These are phyloP conservation scores for Excoecaria agallocha DNA, from an alignment of 345 rosid genomes.

Conservation along the genomic window DNA sequence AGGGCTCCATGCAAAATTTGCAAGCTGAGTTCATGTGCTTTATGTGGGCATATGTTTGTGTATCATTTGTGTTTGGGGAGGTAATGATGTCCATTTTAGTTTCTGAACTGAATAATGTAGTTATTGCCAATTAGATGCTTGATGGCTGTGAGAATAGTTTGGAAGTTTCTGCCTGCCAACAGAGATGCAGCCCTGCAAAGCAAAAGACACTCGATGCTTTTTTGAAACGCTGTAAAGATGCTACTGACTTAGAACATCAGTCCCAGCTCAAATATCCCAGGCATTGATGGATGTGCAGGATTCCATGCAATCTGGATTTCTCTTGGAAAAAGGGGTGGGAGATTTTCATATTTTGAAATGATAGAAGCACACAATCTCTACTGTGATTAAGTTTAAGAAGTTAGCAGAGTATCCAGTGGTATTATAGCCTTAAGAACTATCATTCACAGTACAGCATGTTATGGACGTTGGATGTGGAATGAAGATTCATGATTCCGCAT, in stretches of 20 bases:
- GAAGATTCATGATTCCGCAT: neutral
- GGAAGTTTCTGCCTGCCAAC: conserved; percentile 54
- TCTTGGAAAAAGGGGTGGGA: neutral
- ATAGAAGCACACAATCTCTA: neutral
- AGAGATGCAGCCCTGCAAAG: conserved; percentile 55
- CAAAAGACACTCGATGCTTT: conserved; percentile 64
- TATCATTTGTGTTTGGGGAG: neutral
- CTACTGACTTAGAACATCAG: conserved; percentile 39
- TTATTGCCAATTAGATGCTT: conserved; percentile 51
- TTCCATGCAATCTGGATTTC: neutral
- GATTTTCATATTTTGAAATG: neutral
- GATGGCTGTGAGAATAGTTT: conserved; percentile 71
- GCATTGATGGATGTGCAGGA: conserved; percentile 24
- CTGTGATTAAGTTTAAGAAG: neutral
- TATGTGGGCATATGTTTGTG: neutral
- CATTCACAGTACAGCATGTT: neutral
- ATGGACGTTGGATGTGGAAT: neutral
- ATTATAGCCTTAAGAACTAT: neutral
- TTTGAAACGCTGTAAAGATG: conserved; percentile 57
- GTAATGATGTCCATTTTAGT: conserved; percentile 6
- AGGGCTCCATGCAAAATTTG: too few species aligned
- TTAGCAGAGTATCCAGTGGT: neutral
- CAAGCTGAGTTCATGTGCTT: neutral
- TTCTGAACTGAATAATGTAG: conserved; percentile 4
- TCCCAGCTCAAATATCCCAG: conserved; percentile 42